Conservation (phyloP, 1,139 yeast species). For the Taphrina communis region DNA sequence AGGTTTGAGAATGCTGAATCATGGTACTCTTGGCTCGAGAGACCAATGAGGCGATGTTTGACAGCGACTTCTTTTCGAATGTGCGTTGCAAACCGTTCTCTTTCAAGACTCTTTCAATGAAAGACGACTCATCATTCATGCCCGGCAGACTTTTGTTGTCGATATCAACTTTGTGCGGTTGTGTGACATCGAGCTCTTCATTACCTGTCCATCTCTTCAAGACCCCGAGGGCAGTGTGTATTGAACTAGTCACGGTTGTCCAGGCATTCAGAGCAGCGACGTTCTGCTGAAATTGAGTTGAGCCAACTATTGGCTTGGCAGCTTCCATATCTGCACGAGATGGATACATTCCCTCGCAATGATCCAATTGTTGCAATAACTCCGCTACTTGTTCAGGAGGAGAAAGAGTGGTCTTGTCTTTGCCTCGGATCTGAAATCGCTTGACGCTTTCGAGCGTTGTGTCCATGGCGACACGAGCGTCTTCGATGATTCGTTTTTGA, state of each 20-base stretch:
- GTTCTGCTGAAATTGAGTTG: conserved; percentile 67
- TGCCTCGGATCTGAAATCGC: conserved; percentile 61
- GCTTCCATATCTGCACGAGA: conserved; percentile 75
- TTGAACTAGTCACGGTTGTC: conserved; percentile 75
- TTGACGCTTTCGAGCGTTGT: conserved; percentile 72
- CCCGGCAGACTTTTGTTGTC: conserved; percentile 28
- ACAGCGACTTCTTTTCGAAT: conserved; percentile 62
- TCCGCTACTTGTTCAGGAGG: conserved; percentile 59
- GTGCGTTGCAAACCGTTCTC: conserved; percentile 80
- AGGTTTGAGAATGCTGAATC: conserved; percentile 65
- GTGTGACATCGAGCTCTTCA: conserved; percentile 68
- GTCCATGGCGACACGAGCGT: conserved; percentile 76
- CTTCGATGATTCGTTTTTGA: conserved; percentile 72
- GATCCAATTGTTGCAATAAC: conserved; percentile 67
- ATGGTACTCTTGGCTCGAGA: conserved; percentile 78
- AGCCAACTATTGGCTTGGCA: conserved; percentile 75
- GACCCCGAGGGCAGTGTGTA: conserved; percentile 64
- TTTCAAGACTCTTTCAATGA: conserved; percentile 84
- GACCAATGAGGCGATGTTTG: conserved; percentile 72
- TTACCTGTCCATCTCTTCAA: conserved; percentile 78
- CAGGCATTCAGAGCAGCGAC: conserved; percentile 84
- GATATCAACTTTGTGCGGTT: conserved; percentile 48
- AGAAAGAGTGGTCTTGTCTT: conserved; percentile 50
- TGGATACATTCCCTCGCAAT: conserved; percentile 79
- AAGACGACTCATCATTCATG: conserved; percentile 51